Evolutionary conservation across 2,329 filamentous ascomycete species (phyloP), one percentile per base, ranked within the genome.

Genomic region (Nemania sp.): DNA sequence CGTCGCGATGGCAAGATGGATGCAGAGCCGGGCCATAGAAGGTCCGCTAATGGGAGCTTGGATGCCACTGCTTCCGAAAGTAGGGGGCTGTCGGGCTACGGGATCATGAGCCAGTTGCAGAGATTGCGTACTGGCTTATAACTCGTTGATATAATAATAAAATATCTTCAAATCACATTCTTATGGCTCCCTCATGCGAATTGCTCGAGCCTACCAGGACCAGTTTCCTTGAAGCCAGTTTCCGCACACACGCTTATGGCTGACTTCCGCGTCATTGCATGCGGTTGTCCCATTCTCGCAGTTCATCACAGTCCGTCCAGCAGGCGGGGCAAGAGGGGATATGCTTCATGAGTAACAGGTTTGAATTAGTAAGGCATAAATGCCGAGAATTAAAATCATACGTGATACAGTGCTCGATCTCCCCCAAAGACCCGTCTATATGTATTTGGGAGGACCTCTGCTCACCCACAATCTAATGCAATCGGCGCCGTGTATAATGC

Each of bases 81-180:
- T 50, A 78, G 73, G 63, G 69, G 73, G 2, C 69, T 74, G 0
- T 77, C 78, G 1, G 81, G 80, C 0, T 85, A 84, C 65, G 81
- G 82, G 5, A 71, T 86, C 48, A 84, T 86, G 61, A 85, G 78
- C 68, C 83, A 86, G 68, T 69, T 85, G 54, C 82, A 85, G 68
- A 83, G 82, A 69, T 74, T 86, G 53, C 75, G 82, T 46, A 77
- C 75, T 34, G 81, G 81, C 1, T 63, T 83, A 49, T 80, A 51
- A 31, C 20, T 11, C 52, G 48, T 36, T 19, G 14, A 41, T 14
- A 9, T 31, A 5, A 41, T 11, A 41, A 41, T 14, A 24, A 26
- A 36, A 4, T 2, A 26, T 12, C 8, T 41, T 26, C 22, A n/a
- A 26, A 12, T 14, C 2, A 17, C 15, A 15, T 34, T 22, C n/a